phyloP scores from a whole-genome alignment of 2,329 filamentous ascomycete species.

The Nigrospora osmanthi region DNA sequence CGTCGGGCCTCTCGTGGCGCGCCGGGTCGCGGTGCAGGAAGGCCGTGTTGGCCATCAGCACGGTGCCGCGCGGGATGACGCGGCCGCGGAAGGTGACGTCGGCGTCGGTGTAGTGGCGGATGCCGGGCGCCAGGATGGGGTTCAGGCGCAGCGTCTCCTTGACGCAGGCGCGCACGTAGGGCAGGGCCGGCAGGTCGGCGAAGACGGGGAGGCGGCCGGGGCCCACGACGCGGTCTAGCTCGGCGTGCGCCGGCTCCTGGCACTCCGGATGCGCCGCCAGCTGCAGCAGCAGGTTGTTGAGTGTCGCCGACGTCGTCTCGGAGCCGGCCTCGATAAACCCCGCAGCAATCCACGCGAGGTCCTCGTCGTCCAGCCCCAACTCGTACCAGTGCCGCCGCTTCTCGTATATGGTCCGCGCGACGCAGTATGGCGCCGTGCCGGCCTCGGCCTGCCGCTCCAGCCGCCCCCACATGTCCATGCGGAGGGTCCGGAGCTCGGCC shows the following conservation, averaged over 20 bases:
- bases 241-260: conserved; percentile 31
- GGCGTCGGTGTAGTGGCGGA: conserved; percentile 32
- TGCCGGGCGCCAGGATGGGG: conserved; percentile 19
- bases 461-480: conserved; percentile 15
- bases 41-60: conserved; percentile 25
- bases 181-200: conserved; percentile 18
- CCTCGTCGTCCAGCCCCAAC: conserved; percentile 14
- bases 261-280: conserved; percentile 12
- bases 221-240: conserved; percentile 30
- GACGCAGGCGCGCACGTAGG: conserved; percentile 23
- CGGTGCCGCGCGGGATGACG: conserved; percentile 34
- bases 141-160: conserved; percentile 19
- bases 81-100: conserved; percentile 36
- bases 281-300: conserved; percentile 19
- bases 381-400: conserved; percentile 10
- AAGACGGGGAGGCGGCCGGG: conserved; percentile 17
- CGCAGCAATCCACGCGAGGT: conserved; percentile 15
- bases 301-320: conserved; percentile 25
- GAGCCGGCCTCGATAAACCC: conserved; percentile 27
- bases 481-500: conserved; percentile 9
- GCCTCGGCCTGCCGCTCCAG: conserved; percentile 9
- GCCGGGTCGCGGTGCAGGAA: conserved; percentile 12
- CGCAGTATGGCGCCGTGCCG: conserved; percentile 13
- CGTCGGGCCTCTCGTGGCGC: conserved; percentile 9
- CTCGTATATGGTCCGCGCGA: conserved; percentile 12